Conservation (phyloP, 345 rosid genomes). For the Salix viminalis region DNA sequence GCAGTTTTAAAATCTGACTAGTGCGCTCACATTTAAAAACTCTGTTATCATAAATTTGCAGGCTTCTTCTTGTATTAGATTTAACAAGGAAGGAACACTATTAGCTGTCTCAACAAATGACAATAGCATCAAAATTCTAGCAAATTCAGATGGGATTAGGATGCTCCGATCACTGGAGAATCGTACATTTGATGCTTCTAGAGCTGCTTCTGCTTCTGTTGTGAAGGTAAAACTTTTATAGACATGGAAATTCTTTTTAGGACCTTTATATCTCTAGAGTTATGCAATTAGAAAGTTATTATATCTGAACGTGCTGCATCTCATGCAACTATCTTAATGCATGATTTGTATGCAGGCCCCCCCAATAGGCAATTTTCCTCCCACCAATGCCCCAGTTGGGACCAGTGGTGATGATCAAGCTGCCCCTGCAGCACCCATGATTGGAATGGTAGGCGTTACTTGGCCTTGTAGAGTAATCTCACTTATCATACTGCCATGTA, state of each 20-base stretch:
- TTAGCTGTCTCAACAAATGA: conserved; percentile 82
- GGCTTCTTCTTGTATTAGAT: conserved; percentile 76
- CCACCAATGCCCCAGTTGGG: conserved; percentile 51
- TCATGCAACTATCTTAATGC: conserved; percentile 11
- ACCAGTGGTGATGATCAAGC: conserved; percentile 48
- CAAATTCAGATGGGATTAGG: conserved; percentile 71
- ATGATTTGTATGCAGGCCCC: conserved; percentile 39
- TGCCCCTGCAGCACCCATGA: conserved; percentile 48
- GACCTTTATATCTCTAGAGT: not conserved
- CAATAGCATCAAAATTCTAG: conserved; percentile 66
- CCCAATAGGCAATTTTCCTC: conserved; percentile 38
- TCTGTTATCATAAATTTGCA: conserved; percentile 32
- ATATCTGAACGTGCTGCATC: not conserved
- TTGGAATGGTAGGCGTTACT: conserved; percentile 48
- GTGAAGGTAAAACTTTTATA: conserved; percentile 47
- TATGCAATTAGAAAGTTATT: not conserved
- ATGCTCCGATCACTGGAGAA: conserved; percentile 59
- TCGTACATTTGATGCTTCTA: conserved; percentile 78
- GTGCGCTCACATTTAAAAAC: not conserved
- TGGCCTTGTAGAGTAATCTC: not conserved
- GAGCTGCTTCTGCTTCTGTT: conserved; percentile 52
- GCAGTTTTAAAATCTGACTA: not conserved
- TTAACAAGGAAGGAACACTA: conserved; percentile 72
- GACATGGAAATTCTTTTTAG: not conserved
- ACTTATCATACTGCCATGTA: not conserved